Percentiles rank a stretch among this genome's conserved stretches.
These are phyloP conservation scores for Funneliformis geosporum DNA, from an alignment of 192 early-diverging fungal species.

Conservation along the genomic window DNA sequence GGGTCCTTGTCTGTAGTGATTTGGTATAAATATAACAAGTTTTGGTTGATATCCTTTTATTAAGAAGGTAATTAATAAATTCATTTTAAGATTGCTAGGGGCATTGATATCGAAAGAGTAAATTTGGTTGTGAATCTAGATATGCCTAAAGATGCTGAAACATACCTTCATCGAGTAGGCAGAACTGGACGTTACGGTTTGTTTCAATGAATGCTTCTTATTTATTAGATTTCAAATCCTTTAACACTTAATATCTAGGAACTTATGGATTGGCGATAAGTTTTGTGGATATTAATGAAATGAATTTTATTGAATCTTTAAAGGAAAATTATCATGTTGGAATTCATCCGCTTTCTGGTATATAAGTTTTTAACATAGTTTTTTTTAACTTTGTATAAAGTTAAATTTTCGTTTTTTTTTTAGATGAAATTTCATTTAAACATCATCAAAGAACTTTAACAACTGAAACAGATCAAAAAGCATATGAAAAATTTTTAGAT, in stretches of 20 bases:
- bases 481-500: constrained; percentile 19
- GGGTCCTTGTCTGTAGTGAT: constrained; percentile 63
- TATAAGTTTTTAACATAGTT: background rate
- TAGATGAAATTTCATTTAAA: constrained; percentile 22
- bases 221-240: background rate
- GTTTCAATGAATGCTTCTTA: background rate
- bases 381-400: too few relatives aligned
- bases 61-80: background rate
- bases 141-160: constrained; percentile 64
- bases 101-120: constrained; percentile 76
- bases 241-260: constrained; percentile 29
- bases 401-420: background rate
- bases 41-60: background rate
- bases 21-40: constrained; percentile 33
- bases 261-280: constrained; percentile 60
- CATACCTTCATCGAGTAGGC: constrained; percentile 80
- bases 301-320: constrained; percentile 39
- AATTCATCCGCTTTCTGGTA: constrained; percentile 6
- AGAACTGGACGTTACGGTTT: constrained; percentile 73
- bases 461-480: constrained; percentile 14
- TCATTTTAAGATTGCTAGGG: constrained; percentile 52
- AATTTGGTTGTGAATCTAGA: constrained; percentile 77
- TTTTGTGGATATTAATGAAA: constrained; percentile 41
- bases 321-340: constrained; percentile 29
- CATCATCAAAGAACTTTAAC: constrained; percentile 30